Evolutionary conservation across 2,329 filamentous ascomycete species (phyloP), one percentile per base, ranked within the genome.

Genomic region (Pyrenophora tritici-repentis): DNA sequence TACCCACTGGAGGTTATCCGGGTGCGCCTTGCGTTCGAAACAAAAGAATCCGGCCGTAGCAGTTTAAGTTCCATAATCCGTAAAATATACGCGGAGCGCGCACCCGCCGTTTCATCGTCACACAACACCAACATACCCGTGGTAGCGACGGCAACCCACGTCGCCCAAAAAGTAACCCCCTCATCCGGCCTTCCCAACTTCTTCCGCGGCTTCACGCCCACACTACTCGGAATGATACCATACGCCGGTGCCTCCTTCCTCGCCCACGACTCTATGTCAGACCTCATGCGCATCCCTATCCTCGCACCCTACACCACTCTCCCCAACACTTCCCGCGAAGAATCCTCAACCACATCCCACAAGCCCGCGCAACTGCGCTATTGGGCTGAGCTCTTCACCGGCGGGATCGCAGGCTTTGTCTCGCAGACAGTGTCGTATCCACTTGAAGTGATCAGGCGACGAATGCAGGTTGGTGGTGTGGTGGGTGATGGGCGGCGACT

Each of bases 221-320:
- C 94, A 0, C 75, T 99, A 4, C 80, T 95, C 53, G 94, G 94
- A 63, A 99, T 99, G 93, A 79, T 99, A 1, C 94, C 94, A 0
- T 99, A 99, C 68, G 94, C 94, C 1, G 94, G 94, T 64, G 87
- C 95, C 67, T 96, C 91, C 1, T 99, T 99, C 76, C 82, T 99
- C 34, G 96, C 91, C 0, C 94, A 99, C 76, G 94, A 99, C 73
- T 91, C 90, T 4, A 85, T 88, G 34, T 90, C 90, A 54, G 94
- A 99, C 73, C 67, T 94, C 39, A 82, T 99, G 63, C 90, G 92
- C 14, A 81, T 83, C 48, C 86, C 86, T 0, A 58, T 73, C 1
- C 65, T 97, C 6, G 85, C 88, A 4, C 71, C 81, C 38, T 89
- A 90, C 71, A 96, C 93, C 3, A 91, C 89, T 0, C 77, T 95